Conservation (phyloP, 1,284 basidiomycete genomes). For the Nidula niveotomentosa region DNA sequence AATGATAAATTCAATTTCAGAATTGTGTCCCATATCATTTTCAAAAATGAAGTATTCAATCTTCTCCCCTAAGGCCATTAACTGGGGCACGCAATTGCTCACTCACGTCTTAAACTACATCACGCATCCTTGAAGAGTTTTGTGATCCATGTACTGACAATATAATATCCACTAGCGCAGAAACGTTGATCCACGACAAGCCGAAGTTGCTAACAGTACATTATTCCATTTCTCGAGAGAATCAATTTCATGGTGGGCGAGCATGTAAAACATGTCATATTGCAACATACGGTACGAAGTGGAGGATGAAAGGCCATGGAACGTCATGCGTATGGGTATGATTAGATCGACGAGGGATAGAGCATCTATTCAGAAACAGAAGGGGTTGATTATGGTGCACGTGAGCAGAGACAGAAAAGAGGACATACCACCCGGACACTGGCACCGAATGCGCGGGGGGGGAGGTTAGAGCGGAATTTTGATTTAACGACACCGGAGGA, state of each 20-base stretch:
- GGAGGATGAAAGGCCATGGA: slow-evolving; percentile 10
- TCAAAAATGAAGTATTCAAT: no score
- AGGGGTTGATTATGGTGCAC: neutral
- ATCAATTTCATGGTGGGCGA: slow-evolving; percentile 15
- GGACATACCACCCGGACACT: slow-evolving; percentile 87
- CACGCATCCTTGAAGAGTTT: no score
- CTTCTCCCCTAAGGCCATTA: no score
- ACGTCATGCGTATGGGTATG: slow-evolving; percentile 33
- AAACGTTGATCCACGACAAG: neutral
- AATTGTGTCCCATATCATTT: no score
- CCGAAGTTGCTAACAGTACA: neutral
- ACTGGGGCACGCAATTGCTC: no score
- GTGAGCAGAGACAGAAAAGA: neutral
- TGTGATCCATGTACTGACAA: no score
- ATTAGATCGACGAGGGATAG: slow-evolving; percentile 57
- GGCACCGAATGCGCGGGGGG: slow-evolving; percentile 94
- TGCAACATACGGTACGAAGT: slow-evolving; percentile 42
- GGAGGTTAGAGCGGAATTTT: slow-evolving; percentile 97
- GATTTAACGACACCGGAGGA: slow-evolving; percentile 96
- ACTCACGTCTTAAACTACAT: no score
- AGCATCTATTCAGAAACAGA: slow-evolving; percentile 42
- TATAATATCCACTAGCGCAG: no score
- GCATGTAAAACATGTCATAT: slow-evolving; percentile 47
- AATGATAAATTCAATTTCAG: no score
- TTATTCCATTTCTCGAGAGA: neutral